These are phyloP conservation scores for Euphorbia celastroides DNA, from an alignment of 441 rosid genomes.

Conservation along the genomic window DNA sequence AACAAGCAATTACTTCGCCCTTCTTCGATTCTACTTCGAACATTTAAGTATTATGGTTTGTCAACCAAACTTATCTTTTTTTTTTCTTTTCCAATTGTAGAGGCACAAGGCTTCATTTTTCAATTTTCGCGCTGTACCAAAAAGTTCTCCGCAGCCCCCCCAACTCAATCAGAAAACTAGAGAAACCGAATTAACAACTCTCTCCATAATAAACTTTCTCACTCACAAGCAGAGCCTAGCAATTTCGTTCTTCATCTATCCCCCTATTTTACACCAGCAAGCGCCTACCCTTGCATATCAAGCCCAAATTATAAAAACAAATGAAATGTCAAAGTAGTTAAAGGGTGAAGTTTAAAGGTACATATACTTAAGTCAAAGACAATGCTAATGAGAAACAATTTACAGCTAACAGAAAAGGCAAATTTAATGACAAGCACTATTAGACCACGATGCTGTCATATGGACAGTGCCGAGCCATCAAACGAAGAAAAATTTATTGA, in stretches of 20 bases:
- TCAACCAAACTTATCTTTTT: neutral
- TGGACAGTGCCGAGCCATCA: neutral
- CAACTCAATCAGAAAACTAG: neutral
- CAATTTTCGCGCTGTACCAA: neutral
- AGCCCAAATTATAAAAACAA: neutral
- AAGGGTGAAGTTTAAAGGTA: neutral
- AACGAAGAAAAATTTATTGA: neutral
- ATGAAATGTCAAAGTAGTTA: neutral
- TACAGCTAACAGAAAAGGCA: neutral
- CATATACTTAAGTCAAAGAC: neutral
- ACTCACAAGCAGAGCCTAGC: neutral
- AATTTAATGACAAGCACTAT: neutral
- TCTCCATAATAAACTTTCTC: neutral
- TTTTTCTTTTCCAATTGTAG: neutral
- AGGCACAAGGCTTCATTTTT: neutral
- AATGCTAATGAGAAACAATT: neutral
- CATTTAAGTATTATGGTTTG: neutral
- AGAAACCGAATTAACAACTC: neutral
- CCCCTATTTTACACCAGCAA: neutral
- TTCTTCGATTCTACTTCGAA: neutral
- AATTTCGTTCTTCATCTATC: neutral
- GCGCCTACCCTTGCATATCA: neutral
- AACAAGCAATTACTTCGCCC: neutral
- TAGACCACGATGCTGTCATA: neutral
- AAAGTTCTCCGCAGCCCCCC: neutral